Percentiles rank a stretch among this genome's conserved stretches.
Conservation (phyloP, 257 asterid species). For the Marsdenia floribunda region DNA sequence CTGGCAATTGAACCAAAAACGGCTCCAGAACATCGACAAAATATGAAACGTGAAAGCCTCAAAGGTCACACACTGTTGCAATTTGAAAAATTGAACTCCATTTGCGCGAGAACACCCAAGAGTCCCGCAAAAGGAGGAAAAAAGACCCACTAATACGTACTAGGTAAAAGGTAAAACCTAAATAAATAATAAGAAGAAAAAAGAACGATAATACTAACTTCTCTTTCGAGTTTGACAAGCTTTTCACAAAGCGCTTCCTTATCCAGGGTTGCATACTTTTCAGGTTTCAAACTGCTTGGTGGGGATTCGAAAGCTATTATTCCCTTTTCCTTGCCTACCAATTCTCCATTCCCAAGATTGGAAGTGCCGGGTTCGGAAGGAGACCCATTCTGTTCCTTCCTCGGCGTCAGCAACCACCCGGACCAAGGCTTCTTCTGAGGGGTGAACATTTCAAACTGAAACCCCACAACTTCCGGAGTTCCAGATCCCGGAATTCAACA, state of each 20-base stretch:
- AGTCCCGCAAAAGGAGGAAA: slow-evolving; percentile 1
- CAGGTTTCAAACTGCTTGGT: slow-evolving; percentile 16
- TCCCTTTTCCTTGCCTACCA: slow-evolving; percentile 44
- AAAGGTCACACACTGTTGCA: background rate
- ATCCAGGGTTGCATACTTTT: slow-evolving; percentile 42
- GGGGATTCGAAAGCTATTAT: slow-evolving; percentile 26
- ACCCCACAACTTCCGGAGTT: background rate
- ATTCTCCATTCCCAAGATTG: slow-evolving; percentile 37
- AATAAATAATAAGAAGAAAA: background rate
- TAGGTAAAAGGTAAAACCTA: background rate
- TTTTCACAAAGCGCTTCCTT: slow-evolving; percentile 44
- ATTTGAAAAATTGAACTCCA: background rate
- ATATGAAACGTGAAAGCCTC: background rate
- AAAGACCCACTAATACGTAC: background rate
- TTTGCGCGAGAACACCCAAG: background rate
- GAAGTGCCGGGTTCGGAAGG: slow-evolving; percentile 39
- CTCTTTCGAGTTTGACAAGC: slow-evolving; percentile 59
- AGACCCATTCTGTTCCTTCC: slow-evolving; percentile 48
- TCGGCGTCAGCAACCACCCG: slow-evolving; percentile 54
- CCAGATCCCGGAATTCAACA: slow-evolving; percentile 42
- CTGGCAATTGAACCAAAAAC: background rate
- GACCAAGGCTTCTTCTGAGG: slow-evolving; percentile 62
- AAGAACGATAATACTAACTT: slow-evolving; percentile 38
- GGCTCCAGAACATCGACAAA: background rate
- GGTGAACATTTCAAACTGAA: slow-evolving; percentile 48